A percentile compares a stretch with the other conserved stretches of the same genome.
phyloP scores from a whole-genome alignment of 768 basidiomycete genomes.

The Russula foetens region DNA sequence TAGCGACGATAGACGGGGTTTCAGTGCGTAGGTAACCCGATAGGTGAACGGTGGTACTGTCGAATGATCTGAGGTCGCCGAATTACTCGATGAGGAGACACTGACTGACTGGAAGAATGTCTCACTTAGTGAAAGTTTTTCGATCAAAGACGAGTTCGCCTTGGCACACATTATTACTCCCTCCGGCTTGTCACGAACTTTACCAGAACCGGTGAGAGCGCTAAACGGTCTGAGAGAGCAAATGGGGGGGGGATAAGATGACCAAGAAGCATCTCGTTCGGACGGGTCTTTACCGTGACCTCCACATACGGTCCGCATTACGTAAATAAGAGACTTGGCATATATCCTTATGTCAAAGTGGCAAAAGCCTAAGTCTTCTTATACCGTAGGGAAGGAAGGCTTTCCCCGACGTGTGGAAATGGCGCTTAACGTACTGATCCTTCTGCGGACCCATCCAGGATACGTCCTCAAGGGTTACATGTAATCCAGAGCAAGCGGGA shows the following conservation, averaged over 20 bases:
- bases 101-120: not conserved
- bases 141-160: not conserved
- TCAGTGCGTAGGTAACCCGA: not conserved
- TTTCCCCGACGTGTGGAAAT: too few species aligned
- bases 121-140: not conserved
- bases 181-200: not conserved
- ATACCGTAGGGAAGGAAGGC: too few species aligned
- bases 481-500: not conserved
- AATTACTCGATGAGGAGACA: not conserved
- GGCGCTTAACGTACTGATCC: too few species aligned
- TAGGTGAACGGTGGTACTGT: not conserved
- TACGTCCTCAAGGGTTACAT: too few species aligned
- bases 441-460: too few species aligned
- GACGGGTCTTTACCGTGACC: too few species aligned
- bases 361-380: too few species aligned
- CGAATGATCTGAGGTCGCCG: not conserved
- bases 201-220: not conserved
- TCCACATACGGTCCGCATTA: not conserved
- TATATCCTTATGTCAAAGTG: too few species aligned
- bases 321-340: not conserved
- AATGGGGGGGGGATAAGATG: too few species aligned
- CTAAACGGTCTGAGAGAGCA: not conserved
- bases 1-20: not conserved
- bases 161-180: not conserved
- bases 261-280: too few species aligned